A percentile compares a stretch with the other conserved stretches of the same genome.
Conservation (phyloP, 805 yeast genomes). For the Wickerhamiella bombiphila region DNA sequence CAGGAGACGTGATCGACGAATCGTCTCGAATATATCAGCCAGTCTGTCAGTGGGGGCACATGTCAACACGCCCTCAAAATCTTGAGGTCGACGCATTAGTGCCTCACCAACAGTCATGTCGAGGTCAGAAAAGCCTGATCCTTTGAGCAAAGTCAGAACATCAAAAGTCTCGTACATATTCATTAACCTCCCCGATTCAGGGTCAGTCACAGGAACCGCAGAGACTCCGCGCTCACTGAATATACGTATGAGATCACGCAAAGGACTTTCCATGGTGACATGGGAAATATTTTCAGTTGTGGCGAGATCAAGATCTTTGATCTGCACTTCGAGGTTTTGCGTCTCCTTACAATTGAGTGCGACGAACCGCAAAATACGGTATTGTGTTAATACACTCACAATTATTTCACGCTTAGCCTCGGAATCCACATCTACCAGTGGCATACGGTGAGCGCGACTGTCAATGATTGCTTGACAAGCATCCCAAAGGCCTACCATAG, state of each 20-base stretch:
- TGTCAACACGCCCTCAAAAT: slow-evolving; percentile 94
- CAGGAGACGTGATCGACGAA: slow-evolving; percentile 79
- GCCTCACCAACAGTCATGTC: slow-evolving; percentile 93
- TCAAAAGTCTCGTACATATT: slow-evolving; percentile 96
- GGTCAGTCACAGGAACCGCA: slow-evolving; percentile 82
- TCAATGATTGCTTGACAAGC: slow-evolving; percentile 88
- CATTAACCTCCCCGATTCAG: slow-evolving; percentile 43
- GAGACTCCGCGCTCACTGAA: slow-evolving; percentile 70
- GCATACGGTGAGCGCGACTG: slow-evolving; percentile 81
- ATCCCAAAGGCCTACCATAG: slow-evolving; percentile 74
- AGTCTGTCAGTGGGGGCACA: slow-evolving; percentile 79
- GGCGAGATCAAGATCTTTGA: slow-evolving; percentile 52
- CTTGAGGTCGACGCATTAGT: slow-evolving; percentile 80
- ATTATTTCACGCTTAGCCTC: slow-evolving; percentile 87
- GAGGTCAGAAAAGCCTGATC: slow-evolving; percentile 75
- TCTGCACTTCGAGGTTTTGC: slow-evolving; percentile 60
- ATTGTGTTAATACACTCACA: slow-evolving; percentile 88
- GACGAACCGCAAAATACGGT: slow-evolving; percentile 87
- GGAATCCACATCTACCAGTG: slow-evolving; percentile 87
- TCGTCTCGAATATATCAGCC: slow-evolving; percentile 82
- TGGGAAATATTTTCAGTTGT: slow-evolving; percentile 39
- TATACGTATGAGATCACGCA: slow-evolving; percentile 77
- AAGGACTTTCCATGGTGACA: slow-evolving; percentile 82
- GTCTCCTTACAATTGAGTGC: slow-evolving; percentile 94
- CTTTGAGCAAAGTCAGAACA: slow-evolving; percentile 79